These are phyloP conservation scores for Teratosphaeria gauchensis DNA, from an alignment of 2,329 filamentous ascomycete species.

Conservation along the genomic window DNA sequence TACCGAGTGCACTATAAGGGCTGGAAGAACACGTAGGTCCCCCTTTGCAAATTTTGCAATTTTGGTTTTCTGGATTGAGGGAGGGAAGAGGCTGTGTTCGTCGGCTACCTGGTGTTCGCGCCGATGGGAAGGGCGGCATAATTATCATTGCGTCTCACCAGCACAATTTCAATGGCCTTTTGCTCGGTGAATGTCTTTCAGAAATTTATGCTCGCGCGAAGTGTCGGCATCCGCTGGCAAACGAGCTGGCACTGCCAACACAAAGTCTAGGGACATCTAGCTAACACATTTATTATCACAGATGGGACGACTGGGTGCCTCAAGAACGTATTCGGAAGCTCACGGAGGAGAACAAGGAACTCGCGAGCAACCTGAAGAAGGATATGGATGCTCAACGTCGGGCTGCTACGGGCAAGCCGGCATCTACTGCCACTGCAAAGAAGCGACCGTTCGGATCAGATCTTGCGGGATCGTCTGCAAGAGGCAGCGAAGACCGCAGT, in stretches of 20 bases:
- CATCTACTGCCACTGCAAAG: conserved; percentile 37
- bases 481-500: conserved; percentile 70
- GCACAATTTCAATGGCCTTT: neutral
- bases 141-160: neutral
- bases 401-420: conserved; percentile 32
- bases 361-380: conserved; percentile 63
- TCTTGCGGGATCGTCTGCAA: conserved; percentile 46
- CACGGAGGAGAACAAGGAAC: conserved; percentile 87
- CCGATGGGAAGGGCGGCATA: neutral
- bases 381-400: conserved; percentile 54
- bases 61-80: neutral
- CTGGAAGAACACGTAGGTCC: conserved; percentile 87
- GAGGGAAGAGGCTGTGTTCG: neutral
- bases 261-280: neutral
- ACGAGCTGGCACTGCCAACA: neutral
- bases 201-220: neutral
- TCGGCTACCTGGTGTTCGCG: neutral
- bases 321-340: conserved; percentile 90
- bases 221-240: neutral
- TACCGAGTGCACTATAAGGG: conserved; percentile 98
- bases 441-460: conserved; percentile 49
- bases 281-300: conserved; percentile 24
- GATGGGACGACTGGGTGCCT: conserved; percentile 97
- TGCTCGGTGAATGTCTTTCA: neutral
- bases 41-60: neutral